Conservation (phyloP, 352 stramenopile species). For the Phytophthora ohioensis region DNA sequence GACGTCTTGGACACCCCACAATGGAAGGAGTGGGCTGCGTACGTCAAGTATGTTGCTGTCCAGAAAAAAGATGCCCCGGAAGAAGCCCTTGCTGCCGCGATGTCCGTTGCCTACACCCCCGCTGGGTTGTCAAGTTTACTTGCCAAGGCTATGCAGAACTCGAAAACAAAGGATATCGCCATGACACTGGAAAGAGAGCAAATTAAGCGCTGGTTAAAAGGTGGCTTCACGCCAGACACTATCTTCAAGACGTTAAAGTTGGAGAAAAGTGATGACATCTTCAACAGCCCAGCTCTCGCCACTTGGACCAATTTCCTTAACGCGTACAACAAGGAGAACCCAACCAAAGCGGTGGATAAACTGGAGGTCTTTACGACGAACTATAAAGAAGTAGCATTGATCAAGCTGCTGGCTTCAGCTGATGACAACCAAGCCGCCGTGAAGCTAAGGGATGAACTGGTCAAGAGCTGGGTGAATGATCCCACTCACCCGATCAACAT, state of each 20-base stretch:
- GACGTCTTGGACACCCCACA: not conserved
- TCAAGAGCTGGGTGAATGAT: not conserved
- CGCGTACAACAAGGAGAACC: constrained; percentile 2
- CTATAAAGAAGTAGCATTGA: not conserved
- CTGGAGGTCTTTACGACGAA: not conserved
- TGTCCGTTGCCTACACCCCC: not conserved
- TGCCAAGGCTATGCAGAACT: not conserved
- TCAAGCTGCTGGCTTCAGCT: not conserved
- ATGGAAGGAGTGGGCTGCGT: not conserved
- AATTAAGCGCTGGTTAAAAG: not conserved
- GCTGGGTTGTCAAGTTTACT: not conserved
- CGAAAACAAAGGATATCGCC: not conserved
- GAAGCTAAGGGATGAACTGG: not conserved
- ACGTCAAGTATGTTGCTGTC: not conserved
- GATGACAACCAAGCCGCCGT: not conserved
- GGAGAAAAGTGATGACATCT: not conserved
- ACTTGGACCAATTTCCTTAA: constrained; percentile 12
- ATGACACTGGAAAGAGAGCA: not conserved
- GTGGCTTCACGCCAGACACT: not conserved
- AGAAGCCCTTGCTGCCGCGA: not conserved
- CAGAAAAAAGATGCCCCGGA: not conserved
- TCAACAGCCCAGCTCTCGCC: not conserved
- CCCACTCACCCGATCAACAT: not conserved
- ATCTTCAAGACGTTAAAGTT: not conserved
- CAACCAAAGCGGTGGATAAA: not conserved